Conservation (phyloP, 192 early-diverging fungal species). For the Chytriomyces confervae region DNA sequence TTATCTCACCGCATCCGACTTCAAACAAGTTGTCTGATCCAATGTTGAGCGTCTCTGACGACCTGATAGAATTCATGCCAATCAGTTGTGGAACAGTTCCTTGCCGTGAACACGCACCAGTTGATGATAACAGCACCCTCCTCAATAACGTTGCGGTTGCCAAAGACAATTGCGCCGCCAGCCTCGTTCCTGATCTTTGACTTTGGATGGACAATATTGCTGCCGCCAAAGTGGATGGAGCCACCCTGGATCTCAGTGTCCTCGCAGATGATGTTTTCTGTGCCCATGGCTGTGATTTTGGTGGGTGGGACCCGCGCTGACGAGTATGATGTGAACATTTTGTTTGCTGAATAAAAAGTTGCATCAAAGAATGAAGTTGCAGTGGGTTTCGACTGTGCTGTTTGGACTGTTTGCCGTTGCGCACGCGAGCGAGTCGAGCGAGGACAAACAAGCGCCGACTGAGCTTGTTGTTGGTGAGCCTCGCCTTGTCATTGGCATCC, state of each 20-base stretch:
- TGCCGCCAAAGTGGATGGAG: constrained; percentile 35
- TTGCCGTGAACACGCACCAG: constrained; percentile 52
- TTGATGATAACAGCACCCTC: constrained; percentile 75
- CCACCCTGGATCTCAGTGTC: constrained; percentile 45
- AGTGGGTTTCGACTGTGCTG: no score
- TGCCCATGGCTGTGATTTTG: constrained; percentile 4
- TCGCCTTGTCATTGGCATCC: no score
- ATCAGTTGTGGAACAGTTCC: no score
- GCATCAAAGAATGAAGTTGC: no score
- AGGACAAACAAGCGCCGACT: no score
- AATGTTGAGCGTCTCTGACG: constrained; percentile 55
- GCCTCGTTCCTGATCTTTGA: constrained; percentile 61
- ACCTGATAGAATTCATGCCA: constrained; percentile 11
- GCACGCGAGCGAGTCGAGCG: no score
- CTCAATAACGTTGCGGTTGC: constrained; percentile 74
- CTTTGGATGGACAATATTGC: constrained; percentile 72
- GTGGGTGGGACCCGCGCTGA: neutral
- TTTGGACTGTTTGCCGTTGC: no score
- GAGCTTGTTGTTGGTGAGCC: no score
- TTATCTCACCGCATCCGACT: constrained; percentile 65
- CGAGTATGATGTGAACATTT: neutral
- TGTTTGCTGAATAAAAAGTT: no score
- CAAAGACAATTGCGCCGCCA: constrained; percentile 71
- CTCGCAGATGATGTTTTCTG: constrained; percentile 41
- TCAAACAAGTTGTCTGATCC: constrained; percentile 79